phyloP scores from a whole-genome alignment of 2,329 filamentous ascomycete genomes.

The Rhexocercosporidium sp. region DNA sequence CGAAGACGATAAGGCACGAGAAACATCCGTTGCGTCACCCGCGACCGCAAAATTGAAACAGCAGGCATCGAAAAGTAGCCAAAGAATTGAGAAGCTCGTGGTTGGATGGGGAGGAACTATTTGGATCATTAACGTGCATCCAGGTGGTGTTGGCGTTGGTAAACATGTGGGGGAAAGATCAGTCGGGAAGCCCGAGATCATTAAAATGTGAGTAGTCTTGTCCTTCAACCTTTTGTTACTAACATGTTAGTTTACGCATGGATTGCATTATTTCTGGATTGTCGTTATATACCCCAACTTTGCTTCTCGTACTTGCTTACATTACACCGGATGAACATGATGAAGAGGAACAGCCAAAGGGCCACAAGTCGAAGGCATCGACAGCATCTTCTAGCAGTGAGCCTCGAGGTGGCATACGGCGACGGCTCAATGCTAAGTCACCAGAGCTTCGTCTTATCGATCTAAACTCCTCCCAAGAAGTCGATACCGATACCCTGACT shows the following conservation, averaged over 20 bases:
- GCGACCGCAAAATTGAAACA: constrained; percentile 55
- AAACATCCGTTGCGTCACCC: constrained; percentile 45
- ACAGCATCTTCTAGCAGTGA: constrained; percentile 58
- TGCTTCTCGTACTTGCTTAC: constrained; percentile 91
- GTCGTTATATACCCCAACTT: constrained; percentile 90
- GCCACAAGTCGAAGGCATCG: constrained; percentile 46
- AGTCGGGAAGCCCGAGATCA: constrained; percentile 83
- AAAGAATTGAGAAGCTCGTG: constrained; percentile 75
- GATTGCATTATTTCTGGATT: constrained; percentile 98
- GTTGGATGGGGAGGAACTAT: constrained; percentile 96
- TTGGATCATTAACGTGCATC: constrained; percentile 92
- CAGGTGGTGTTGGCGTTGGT: constrained; percentile 69
- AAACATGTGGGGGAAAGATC: constrained; percentile 72
- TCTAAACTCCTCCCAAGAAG: constrained; percentile 78
- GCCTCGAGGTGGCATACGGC: constrained; percentile 68
- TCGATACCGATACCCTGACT: constrained; percentile 84
- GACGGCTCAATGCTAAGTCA: constrained; percentile 78
- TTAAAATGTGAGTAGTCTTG: constrained; percentile 78
- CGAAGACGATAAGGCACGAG: constrained; percentile 54
- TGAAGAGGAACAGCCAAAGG: constrained; percentile 44
- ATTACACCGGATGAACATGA: constrained; percentile 65
- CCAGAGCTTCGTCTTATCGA: constrained; percentile 93
- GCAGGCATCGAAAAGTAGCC: constrained; percentile 53
- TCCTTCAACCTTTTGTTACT: constrained; percentile 26
- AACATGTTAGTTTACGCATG: constrained; percentile 74